phyloP scores from a whole-genome alignment of 129 eudicot species.

The Tagetes patula region DNA sequence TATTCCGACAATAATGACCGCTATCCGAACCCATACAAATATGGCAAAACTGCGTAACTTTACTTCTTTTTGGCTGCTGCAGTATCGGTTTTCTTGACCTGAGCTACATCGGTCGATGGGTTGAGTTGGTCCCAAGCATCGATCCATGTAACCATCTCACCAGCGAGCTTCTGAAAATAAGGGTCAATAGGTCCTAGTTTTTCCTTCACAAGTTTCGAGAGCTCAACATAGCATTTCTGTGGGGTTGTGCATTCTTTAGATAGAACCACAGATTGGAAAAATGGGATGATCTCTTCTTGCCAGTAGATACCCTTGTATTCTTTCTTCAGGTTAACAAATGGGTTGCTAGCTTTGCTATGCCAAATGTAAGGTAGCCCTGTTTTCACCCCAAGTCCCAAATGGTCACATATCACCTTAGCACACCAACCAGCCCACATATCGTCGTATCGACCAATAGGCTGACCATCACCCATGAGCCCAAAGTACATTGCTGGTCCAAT shows the following conservation, averaged over 20 bases:
- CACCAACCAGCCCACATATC: constrained; percentile 90
- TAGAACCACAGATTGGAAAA: constrained; percentile 52
- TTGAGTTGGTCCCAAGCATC: constrained; percentile 72
- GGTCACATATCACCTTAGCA: constrained; percentile 68
- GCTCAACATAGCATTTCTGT: constrained; percentile 62
- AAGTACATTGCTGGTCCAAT: constrained; percentile 81
- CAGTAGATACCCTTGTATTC: constrained; percentile 69
- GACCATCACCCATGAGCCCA: constrained; percentile 82
- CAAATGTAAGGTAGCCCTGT: constrained; percentile 63
- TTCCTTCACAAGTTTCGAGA: constrained; percentile 63
- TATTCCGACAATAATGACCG: constrained; percentile 32
- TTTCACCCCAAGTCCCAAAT: constrained; percentile 71
- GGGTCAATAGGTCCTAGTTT: constrained; percentile 58
- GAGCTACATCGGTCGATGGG: constrained; percentile 22
- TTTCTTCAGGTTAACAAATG: constrained; percentile 61
- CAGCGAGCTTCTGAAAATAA: constrained; percentile 59
- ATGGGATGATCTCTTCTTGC: constrained; percentile 73
- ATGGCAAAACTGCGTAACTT: background rate
- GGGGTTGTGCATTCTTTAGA: constrained; percentile 65
- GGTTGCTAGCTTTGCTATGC: constrained; percentile 71
- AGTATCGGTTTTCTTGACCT: background rate
- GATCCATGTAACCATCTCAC: constrained; percentile 78
- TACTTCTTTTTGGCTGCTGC: constrained; percentile 37
- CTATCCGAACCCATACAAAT: constrained; percentile 6
- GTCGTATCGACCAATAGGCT: constrained; percentile 75